Conservation (phyloP, 768 basidiomycete species). For the Ephemerocybe angulata region DNA sequence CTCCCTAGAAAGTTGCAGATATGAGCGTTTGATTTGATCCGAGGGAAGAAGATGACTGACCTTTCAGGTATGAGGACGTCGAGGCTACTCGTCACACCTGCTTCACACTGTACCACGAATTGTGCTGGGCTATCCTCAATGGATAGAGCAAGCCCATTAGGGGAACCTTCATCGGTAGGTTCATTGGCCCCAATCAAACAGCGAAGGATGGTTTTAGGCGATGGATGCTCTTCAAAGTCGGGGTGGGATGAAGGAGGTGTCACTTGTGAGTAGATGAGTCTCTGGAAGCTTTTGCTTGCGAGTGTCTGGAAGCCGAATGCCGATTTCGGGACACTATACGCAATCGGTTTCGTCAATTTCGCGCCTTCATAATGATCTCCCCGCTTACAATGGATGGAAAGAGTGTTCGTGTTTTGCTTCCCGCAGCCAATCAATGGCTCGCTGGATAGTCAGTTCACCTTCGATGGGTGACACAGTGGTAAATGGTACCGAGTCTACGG, state of each 20-base stretch:
- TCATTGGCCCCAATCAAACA: background rate
- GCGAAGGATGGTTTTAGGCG: background rate
- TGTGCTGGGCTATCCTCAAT: background rate
- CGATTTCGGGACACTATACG: background rate
- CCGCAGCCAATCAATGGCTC: slow-evolving; percentile 8
- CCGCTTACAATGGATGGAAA: background rate
- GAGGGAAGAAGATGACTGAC: background rate
- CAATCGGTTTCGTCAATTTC: too few species aligned
- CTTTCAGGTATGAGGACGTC: slow-evolving; percentile 13
- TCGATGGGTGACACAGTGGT: slow-evolving; percentile 6
- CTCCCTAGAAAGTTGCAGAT: background rate
- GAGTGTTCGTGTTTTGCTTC: background rate
- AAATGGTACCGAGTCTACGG: background rate
- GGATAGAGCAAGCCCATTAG: background rate
- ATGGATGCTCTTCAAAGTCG: background rate
- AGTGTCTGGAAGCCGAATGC: background rate
- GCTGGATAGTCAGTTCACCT: slow-evolving; percentile 3
- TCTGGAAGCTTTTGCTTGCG: background rate
- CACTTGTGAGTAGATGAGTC: background rate
- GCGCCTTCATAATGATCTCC: background rate
- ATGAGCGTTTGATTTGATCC: background rate
- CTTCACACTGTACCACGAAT: background rate
- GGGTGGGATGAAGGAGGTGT: background rate
- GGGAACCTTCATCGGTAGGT: background rate
- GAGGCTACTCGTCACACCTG: background rate